These are phyloP conservation scores for Daldinia sp. DNA, from an alignment of 2,329 filamentous ascomycete genomes.

Conservation along the genomic window DNA sequence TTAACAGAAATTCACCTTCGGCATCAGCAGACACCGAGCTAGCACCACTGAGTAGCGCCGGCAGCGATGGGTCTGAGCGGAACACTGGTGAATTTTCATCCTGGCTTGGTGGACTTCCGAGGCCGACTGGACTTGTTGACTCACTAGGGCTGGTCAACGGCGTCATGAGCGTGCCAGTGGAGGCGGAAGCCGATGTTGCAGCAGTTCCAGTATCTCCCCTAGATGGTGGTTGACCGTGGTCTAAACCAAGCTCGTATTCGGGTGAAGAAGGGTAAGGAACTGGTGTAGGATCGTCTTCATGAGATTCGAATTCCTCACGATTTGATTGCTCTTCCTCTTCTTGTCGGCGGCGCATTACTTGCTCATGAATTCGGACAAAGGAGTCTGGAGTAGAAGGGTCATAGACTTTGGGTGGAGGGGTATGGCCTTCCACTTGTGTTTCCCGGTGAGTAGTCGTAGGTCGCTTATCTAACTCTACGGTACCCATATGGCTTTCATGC, in stretches of 20 bases:
- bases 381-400: constrained; percentile 53
- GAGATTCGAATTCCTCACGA: constrained; percentile 40
- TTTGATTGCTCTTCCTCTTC: constrained; percentile 47
- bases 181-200: constrained; percentile 62
- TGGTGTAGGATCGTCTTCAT: constrained; percentile 42
- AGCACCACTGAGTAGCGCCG: constrained; percentile 68
- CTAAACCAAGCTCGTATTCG: constrained; percentile 51
- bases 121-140: constrained; percentile 57
- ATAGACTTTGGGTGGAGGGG: constrained; percentile 48
- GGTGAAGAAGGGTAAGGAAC: constrained; percentile 57
- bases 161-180: constrained; percentile 57
- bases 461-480: constrained; percentile 53
- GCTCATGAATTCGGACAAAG: constrained; percentile 50
- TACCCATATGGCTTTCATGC: constrained; percentile 48
- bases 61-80: constrained; percentile 70
- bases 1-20: constrained; percentile 66
- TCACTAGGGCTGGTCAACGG: constrained; percentile 65
- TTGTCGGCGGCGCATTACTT: constrained; percentile 46
- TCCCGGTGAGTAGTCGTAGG: constrained; percentile 59
- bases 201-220: constrained; percentile 55
- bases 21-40: constrained; percentile 70
- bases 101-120: constrained; percentile 48
- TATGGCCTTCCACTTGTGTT: constrained; percentile 50
- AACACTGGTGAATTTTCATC: constrained; percentile 60
- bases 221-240: constrained; percentile 46